Evolutionary conservation across 108 stramenopile genomes (phyloP).

Genomic region (Phaeodactylum tricornutum): DNA sequence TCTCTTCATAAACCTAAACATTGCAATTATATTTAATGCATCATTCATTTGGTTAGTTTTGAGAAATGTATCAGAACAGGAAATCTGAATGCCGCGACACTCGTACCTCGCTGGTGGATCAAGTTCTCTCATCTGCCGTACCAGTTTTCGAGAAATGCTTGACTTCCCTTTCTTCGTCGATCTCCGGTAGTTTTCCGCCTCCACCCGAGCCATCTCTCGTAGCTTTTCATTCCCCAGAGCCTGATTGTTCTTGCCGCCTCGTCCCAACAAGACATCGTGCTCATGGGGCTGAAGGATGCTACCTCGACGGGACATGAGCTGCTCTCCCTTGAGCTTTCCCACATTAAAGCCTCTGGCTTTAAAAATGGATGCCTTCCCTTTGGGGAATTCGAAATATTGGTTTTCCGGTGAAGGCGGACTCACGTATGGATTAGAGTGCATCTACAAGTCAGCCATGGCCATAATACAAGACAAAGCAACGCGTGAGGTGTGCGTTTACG

Average conservation of each 20-base stretch:
- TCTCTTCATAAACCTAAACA: constrained; percentile 40
- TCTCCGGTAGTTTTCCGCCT: constrained; percentile 17
- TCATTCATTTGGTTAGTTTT: not conserved
- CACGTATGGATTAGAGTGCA: too few relatives aligned
- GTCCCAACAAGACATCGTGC: constrained; percentile 4
- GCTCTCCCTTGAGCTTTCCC: too few relatives aligned
- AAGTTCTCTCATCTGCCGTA: constrained; percentile 26
- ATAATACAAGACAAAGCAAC: too few relatives aligned
- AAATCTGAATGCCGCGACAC: not conserved
- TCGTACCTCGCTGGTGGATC: constrained; percentile 43
- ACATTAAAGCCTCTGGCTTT: too few relatives aligned
- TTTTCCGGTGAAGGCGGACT: too few relatives aligned
- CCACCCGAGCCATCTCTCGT: constrained; percentile 30
- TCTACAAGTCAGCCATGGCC: too few relatives aligned
- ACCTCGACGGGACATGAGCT: too few relatives aligned
- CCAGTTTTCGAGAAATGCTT: constrained; percentile 31
- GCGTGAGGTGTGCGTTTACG: too few relatives aligned
- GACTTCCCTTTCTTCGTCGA: constrained; percentile 54
- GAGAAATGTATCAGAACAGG: too few relatives aligned
- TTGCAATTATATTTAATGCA: not conserved
- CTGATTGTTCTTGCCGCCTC: constrained; percentile 65
- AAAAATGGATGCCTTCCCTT: too few relatives aligned
- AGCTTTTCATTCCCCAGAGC: constrained; percentile 60
- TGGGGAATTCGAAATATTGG: too few relatives aligned
- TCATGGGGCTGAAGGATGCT: too few relatives aligned